Evolutionary conservation across 2,329 filamentous ascomycete genomes (phyloP), one percentile per base, ranked within the genome.

Genomic region (Zymoseptoria pseudotritici): DNA sequence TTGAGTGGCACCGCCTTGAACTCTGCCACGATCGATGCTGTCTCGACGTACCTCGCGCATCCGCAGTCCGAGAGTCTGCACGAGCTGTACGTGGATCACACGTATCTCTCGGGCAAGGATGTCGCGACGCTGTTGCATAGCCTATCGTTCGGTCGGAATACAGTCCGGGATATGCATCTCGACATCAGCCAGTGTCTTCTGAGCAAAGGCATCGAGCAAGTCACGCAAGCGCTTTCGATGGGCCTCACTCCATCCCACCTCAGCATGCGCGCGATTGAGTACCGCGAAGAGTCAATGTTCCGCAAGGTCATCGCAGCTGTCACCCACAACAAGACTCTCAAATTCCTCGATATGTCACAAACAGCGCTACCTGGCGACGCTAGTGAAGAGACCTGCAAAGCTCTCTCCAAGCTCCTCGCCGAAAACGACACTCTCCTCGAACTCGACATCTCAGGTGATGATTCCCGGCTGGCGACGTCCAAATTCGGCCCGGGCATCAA

Each of bases 371-470:
- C 86, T 13, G 85, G 85, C 57, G 86, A 89, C 69, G 86, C 86
- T 2, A 82, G 83, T 8, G 81, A 83, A 9, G 85, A 87, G 59
- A 89, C 86, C 0, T 88, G 85, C 67, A 80, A 82, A 61, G 81
- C 83, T 13, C 72, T 90, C 58, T 82, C 85, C 62, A 72, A 78
- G 55, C 81, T 90, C 74, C 86, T 90, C 66, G 82, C 84, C 36
- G 81, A 86, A 56, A 90, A 90, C 62, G 78, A 78, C n/a, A 85
- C 83, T 0, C 75, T 90, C 2, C 79, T 86, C 65, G 85, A 85
- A 69, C 74, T 90, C 11, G 84, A 89, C 69, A 86, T 90, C 52
- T 88, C 86, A 24, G 87, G 87, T 8, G 87, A 89, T 67, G 85
- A 86, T 64, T 86, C 87, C 5, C 83, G 87, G 66, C 72, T 90